Percentiles rank a stretch among this genome's conserved stretches.
These are phyloP conservation scores for Camellia japonica DNA, from an alignment of 148 eudicot genomes.

Conservation along the genomic window DNA sequence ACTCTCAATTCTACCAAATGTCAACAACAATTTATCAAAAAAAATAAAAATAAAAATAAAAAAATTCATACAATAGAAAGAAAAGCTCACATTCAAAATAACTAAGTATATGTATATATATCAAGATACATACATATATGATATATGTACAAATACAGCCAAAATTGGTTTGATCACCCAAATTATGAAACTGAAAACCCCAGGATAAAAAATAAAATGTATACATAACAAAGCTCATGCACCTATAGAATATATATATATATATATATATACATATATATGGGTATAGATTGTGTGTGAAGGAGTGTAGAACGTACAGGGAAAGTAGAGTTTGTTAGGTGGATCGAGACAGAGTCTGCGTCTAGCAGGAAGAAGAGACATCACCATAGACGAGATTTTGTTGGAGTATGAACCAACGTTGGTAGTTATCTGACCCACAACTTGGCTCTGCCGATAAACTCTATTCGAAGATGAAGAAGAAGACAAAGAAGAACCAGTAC, in stretches of 20 bases:
- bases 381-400: constrained; percentile 34
- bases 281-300: background rate
- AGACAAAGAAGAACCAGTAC: background rate
- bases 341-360: constrained; percentile 56
- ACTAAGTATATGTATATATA: too few relatives aligned
- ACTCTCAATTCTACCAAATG: too few relatives aligned
- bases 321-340: constrained; percentile 43
- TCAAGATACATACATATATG: too few relatives aligned
- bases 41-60: too few relatives aligned
- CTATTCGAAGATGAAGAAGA: background rate
- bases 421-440: background rate
- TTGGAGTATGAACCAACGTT: background rate
- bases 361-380: constrained; percentile 46
- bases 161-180: too few relatives aligned
- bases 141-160: too few relatives aligned
- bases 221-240: background rate
- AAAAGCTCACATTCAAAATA: too few relatives aligned
- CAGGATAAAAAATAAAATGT: background rate
- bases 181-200: background rate
- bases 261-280: too few relatives aligned
- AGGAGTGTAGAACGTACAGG: constrained; percentile 26
- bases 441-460: constrained; percentile 17
- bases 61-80: too few relatives aligned
- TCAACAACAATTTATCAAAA: too few relatives aligned
- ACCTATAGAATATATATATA: too few relatives aligned